These are phyloP conservation scores for Chloris gayana DNA, from an alignment of 176 grass and related monocot species.

Conservation along the genomic window DNA sequence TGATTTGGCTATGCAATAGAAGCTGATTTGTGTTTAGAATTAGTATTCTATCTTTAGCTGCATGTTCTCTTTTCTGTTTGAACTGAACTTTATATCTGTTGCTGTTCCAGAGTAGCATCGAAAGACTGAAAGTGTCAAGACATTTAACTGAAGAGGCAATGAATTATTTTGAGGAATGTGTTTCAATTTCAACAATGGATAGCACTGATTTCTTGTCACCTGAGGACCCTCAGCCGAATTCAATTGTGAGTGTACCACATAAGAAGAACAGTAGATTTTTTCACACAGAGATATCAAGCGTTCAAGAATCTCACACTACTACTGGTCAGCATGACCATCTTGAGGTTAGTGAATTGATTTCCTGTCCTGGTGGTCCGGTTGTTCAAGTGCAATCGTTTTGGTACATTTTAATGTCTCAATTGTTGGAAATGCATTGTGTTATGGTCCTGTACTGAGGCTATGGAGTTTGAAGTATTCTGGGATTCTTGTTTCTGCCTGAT, in stretches of 20 bases:
- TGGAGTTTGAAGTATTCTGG: not conserved
- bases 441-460: no score
- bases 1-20: conserved; percentile 5
- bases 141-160: conserved; percentile 89
- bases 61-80: not conserved
- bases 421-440: no score
- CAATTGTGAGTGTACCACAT: conserved; percentile 37
- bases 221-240: conserved; percentile 61
- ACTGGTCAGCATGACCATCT: conserved; percentile 20
- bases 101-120: conserved; percentile 58
- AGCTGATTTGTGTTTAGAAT: conserved; percentile 18
- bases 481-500: not conserved
- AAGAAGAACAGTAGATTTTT: conserved; percentile 62
- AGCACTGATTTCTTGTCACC: conserved; percentile 81
- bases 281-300: conserved; percentile 44
- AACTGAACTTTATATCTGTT: conserved; percentile 9
- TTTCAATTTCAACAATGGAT: conserved; percentile 89
- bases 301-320: conserved; percentile 48
- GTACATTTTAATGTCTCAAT: no score
- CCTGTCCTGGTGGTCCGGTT: not conserved
- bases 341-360: conserved; percentile 51
- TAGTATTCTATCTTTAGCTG: not conserved
- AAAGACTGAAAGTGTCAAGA: conserved; percentile 68
- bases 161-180: conserved; percentile 95
- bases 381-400: not conserved